A percentile compares a stretch with the other conserved stretches of the same genome.
Conservation (phyloP, 768 basidiomycete genomes). For the Tulasnella sp. region DNA sequence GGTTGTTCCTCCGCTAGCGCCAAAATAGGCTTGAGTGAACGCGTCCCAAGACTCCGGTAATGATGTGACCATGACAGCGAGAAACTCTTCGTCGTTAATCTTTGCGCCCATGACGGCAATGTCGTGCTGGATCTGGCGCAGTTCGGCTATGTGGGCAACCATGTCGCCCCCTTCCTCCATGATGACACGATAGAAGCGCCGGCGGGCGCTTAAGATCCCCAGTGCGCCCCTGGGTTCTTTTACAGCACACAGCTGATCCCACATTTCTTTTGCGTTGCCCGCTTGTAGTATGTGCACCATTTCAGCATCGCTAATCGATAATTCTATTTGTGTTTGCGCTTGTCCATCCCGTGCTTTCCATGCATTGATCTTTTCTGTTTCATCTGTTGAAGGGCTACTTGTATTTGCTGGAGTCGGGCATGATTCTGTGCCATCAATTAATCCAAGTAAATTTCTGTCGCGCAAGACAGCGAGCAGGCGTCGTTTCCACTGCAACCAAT, state of each 20-base stretch:
- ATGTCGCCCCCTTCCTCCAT: constrained; percentile 37
- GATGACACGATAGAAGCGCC: constrained; percentile 34
- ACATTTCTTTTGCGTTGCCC: constrained; percentile 34
- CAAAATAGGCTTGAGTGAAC: constrained; percentile 32
- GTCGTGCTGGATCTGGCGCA: constrained; percentile 34
- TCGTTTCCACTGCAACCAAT: constrained; percentile 29
- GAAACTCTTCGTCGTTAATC: constrained; percentile 36
- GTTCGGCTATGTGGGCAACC: constrained; percentile 36
- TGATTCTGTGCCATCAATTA: constrained; percentile 4
- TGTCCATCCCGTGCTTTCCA: constrained; percentile 37
- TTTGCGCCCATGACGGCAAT: constrained; percentile 30
- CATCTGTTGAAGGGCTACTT: background rate
- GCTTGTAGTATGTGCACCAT: constrained; percentile 36
- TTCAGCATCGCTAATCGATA: constrained; percentile 34
- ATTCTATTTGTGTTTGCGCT: constrained; percentile 36
- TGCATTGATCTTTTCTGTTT: constrained; percentile 10
- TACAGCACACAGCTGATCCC: constrained; percentile 35
- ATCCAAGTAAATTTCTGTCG: constrained; percentile 12
- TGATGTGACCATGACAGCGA: constrained; percentile 36
- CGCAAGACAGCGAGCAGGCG: constrained; percentile 23
- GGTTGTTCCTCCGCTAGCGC: constrained; percentile 23
- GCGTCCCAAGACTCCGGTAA: constrained; percentile 39
- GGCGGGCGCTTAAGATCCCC: constrained; percentile 33
- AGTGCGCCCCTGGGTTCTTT: constrained; percentile 36
- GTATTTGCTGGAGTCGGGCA: background rate